phyloP scores from a whole-genome alignment of 768 basidiomycete species.

The Lactifluus pinguis region DNA sequence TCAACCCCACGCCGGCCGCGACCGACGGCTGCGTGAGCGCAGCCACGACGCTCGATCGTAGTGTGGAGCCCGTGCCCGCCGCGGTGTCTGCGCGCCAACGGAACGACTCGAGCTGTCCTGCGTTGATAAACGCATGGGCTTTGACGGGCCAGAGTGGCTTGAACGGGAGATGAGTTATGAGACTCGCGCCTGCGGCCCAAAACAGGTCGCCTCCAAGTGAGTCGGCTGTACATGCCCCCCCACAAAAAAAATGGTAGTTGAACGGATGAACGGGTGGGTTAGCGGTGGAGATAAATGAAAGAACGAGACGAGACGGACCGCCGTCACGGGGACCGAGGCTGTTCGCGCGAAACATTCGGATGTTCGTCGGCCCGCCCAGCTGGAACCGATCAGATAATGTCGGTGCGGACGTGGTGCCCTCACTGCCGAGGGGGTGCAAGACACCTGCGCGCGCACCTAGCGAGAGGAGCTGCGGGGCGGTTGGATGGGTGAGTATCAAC shows the following conservation, averaged over 20 bases:
- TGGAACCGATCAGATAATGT: conserved; percentile 84
- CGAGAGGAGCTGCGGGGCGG: conserved; percentile 52
- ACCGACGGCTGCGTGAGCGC: conserved; percentile 53
- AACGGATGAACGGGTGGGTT: background rate
- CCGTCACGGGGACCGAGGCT: conserved; percentile 72
- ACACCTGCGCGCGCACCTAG: conserved; percentile 65
- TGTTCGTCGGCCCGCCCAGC: conserved; percentile 81
- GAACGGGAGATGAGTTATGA: conserved; percentile 64
- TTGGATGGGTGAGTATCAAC: background rate
- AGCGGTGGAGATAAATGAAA: background rate
- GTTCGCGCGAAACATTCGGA: conserved; percentile 70
- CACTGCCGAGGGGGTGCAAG: conserved; percentile 44
- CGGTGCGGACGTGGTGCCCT: conserved; percentile 29
- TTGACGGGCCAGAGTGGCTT: conserved; percentile 83
- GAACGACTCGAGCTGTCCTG: conserved; percentile 55
- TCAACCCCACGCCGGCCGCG: conserved; percentile 72
- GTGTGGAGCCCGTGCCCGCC: conserved; percentile 22
- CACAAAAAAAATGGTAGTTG: background rate
- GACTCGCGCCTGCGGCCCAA: conserved; percentile 68
- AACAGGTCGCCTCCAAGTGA: conserved; percentile 76
- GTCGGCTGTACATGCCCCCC: conserved; percentile 44
- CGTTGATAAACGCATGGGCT: conserved; percentile 71
- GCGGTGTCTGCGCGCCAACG: conserved; percentile 28
- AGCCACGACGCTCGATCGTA: conserved; percentile 25
- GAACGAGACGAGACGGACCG: conserved; percentile 32